These are phyloP conservation scores for Phialophora expanda DNA, from an alignment of 2,329 filamentous ascomycete species.

Conservation along the genomic window DNA sequence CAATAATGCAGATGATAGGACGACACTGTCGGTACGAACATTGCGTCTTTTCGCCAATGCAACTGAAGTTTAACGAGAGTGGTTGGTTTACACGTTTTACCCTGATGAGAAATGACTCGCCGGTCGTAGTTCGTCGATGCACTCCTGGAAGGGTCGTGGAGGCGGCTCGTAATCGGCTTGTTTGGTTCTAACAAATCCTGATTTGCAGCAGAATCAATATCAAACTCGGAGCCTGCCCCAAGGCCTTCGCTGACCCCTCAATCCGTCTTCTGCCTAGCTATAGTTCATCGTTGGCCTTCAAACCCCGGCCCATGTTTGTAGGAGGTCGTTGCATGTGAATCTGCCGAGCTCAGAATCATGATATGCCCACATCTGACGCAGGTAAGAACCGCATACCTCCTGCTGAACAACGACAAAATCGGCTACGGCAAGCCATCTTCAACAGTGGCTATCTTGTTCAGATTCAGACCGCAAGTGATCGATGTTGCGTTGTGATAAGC, in stretches of 20 bases:
- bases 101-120: background rate
- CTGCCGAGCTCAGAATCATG: background rate
- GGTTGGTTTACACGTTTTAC: background rate
- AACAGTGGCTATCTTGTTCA: background rate
- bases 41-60: background rate
- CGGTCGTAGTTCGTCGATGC: background rate
- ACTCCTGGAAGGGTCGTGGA: background rate
- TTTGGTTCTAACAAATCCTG: background rate
- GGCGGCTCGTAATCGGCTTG: background rate
- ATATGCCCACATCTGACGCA: background rate
- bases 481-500: constrained; percentile 2
- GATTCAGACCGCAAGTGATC: background rate
- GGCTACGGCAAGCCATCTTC: background rate
- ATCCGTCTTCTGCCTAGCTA: background rate
- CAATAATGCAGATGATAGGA: background rate
- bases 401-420: background rate
- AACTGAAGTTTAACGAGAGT: background rate
- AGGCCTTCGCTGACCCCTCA: background rate
- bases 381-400: background rate
- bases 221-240: too few species aligned
- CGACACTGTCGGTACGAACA: background rate
- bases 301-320: background rate
- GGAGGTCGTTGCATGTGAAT: background rate
- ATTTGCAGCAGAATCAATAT: background rate
- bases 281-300: background rate